Base-by-base conservation (phyloP, 176 grass and related monocot genomes). In the Rhynchospora breviuscula region DNA sequence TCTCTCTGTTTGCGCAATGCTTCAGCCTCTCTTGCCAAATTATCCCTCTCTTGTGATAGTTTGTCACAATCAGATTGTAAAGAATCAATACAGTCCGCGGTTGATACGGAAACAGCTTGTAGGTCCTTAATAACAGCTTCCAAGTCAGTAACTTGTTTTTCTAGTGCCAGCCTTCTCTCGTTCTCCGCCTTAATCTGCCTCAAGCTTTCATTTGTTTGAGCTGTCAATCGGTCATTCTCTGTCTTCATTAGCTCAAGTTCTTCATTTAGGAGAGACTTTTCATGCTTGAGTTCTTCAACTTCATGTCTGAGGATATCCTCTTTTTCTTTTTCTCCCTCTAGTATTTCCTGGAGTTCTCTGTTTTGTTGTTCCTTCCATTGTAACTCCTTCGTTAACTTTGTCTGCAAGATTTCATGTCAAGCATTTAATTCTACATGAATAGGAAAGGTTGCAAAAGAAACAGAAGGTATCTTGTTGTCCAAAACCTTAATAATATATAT, bases 321-420 rank as follows among this genome's bases (percentile, higher is more conserved):
- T 59, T 80, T 66, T 44, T 33, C 14, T 68, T 70, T 64, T 59
- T 91, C 90, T 75, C 68, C 75, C 29, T 43, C 46, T 8, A 74
- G 84, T 75, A 53, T 80, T 88, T 88, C 59, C 80, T 89, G 31
- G 18, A 59, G 53, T 83, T 86, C 54, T 84, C 85, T 91, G 14
- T 58, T 83, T 25, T 76, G 17, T 1, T 10, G 14, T 17, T 84
- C 81, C 45, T 29, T 51, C 40, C 23, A 23, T 15, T 87, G 80
- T 59, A 62, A 80, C 67, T 40, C 35, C 35, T 40, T 40, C 1
- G 35, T 40, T 40, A 40, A 4, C 35, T 40, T 40, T 40, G 35
- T 40, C 35, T 40, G 35, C 35, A 40, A 40, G 35, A 40, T 4
- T 40, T 40, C 35, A 40, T 40, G 1, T 5, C 35, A 40, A 40